phyloP scores from a whole-genome alignment of 2,329 filamentous ascomycete genomes.

The Nemania sp. region DNA sequence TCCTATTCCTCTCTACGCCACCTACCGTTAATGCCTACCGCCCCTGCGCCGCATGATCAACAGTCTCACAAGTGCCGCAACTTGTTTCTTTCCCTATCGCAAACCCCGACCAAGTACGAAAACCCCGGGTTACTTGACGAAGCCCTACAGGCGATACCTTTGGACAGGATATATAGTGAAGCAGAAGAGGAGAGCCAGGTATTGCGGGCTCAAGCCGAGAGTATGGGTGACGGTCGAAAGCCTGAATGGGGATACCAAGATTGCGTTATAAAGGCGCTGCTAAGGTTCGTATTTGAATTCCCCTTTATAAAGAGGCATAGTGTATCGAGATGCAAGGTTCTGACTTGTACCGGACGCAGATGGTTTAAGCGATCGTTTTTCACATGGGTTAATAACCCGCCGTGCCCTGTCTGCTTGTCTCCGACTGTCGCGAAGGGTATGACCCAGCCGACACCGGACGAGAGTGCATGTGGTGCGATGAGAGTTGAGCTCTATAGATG shows the following conservation, averaged over 20 bases:
- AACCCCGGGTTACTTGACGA: slow-evolving; percentile 94
- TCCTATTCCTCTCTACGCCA: slow-evolving; percentile 65
- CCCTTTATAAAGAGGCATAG: slow-evolving; percentile 9
- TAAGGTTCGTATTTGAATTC: slow-evolving; percentile 61
- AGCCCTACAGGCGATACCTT: slow-evolving; percentile 80
- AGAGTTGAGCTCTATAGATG: slow-evolving; percentile 91
- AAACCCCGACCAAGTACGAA: slow-evolving; percentile 91
- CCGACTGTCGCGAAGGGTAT: slow-evolving; percentile 83
- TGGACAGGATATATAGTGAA: slow-evolving; percentile 90
- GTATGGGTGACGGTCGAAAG: slow-evolving; percentile 76
- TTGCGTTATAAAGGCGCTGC: slow-evolving; percentile 85
- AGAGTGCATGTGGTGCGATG: slow-evolving; percentile 83
- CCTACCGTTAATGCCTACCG: slow-evolving; percentile 71
- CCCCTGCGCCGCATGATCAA: slow-evolving; percentile 67
- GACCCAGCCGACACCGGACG: slow-evolving; percentile 83
- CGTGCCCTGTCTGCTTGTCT: slow-evolving; percentile 78
- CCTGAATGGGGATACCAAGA: slow-evolving; percentile 97
- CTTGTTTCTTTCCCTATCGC: slow-evolving; percentile 80
- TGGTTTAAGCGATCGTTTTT: slow-evolving; percentile 98
- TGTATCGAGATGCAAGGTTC: slow-evolving; percentile 3
- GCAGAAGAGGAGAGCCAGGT: slow-evolving; percentile 93
- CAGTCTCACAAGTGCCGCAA: slow-evolving; percentile 77
- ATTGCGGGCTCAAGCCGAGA: slow-evolving; percentile 82
- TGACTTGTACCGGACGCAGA: slow-evolving; percentile 46
- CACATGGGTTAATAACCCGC: slow-evolving; percentile 93